Conservation (phyloP, 768 basidiomycete species). For the Mycena galopus region DNA sequence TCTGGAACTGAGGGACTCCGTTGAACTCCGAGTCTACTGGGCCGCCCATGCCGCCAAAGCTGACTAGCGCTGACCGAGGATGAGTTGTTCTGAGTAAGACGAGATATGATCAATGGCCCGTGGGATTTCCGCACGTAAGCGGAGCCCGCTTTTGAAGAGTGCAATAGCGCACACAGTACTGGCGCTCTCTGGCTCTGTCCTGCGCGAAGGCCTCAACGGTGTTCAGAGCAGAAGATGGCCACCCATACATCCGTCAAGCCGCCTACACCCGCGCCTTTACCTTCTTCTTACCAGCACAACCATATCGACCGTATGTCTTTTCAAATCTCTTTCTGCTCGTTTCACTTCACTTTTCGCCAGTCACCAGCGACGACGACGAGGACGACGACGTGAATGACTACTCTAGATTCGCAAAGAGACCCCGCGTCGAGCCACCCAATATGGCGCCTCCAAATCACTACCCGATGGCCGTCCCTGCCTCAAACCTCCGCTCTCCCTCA, state of each 20-base stretch:
- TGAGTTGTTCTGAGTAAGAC: neutral
- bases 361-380: slow-evolving; percentile 69
- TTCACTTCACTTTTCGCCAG: slow-evolving; percentile 15
- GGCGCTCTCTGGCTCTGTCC: neutral
- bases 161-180: neutral
- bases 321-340: slow-evolving; percentile 17
- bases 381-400: slow-evolving; percentile 50
- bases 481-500: slow-evolving; percentile 33
- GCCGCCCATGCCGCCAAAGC: too few species aligned
- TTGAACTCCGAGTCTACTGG: too few species aligned
- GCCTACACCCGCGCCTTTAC: slow-evolving; percentile 48
- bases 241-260: slow-evolving; percentile 43
- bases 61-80: neutral
- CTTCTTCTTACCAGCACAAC: slow-evolving; percentile 52
- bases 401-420: slow-evolving; percentile 56
- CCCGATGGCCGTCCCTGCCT: slow-evolving; percentile 36
- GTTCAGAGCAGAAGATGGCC: slow-evolving; percentile 27
- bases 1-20: neutral
- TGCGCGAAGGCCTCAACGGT: slow-evolving; percentile 3
- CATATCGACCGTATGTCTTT: slow-evolving; percentile 60
- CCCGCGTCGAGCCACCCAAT: slow-evolving; percentile 50
- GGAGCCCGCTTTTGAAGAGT: neutral
- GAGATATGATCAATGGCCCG: too few species aligned
- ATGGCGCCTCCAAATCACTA: slow-evolving; percentile 29
- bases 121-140: too few species aligned